Percentiles rank a stretch among this genome's conserved stretches.
Evolutionary conservation across 495 filamentous ascomycete species (phyloP).

Genomic region (Hapsidospora chrysogenum): DNA sequence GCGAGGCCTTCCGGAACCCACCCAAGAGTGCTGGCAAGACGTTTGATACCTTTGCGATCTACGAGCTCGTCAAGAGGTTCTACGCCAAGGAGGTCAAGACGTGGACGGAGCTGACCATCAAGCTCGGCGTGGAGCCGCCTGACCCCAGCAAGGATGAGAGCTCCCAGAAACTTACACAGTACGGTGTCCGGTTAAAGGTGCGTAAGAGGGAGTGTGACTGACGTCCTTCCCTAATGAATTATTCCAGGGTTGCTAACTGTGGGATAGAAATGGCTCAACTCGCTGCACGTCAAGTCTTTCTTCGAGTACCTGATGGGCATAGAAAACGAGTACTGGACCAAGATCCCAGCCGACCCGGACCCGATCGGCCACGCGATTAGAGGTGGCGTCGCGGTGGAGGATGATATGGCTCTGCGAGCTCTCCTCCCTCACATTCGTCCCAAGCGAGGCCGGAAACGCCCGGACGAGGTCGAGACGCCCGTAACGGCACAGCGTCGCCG

Average conservation of each 20-base stretch:
- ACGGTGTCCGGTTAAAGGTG: conserved; percentile 87
- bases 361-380: conserved; percentile 44
- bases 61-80: conserved; percentile 65
- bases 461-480: too few species aligned
- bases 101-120: conserved; percentile 81
- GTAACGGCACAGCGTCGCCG: conserved; percentile 44
- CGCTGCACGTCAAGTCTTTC: conserved; percentile 94
- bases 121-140: conserved; percentile 81
- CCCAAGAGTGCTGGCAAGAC: conserved; percentile 87
- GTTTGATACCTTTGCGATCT: conserved; percentile 72
- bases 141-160: conserved; percentile 75
- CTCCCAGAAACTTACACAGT: conserved; percentile 94
- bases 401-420: conserved; percentile 82
- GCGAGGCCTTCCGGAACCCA: conserved; percentile 64
- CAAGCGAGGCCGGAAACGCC: conserved; percentile 70
- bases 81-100: conserved; percentile 88
- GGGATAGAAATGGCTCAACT: conserved; percentile 83
- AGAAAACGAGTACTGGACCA: conserved; percentile 65
- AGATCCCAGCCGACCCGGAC: conserved; percentile 54
- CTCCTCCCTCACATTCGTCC: conserved; percentile 81
- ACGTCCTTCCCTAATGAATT: conserved; percentile 99
- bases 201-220: conserved; percentile 5
- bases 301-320: conserved; percentile 82
- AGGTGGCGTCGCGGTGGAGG: conserved; percentile 78
- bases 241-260: conserved; percentile 18